Evolutionary conservation across 208 protist species (phyloP).

Genomic region (Leishmania major): DNA sequence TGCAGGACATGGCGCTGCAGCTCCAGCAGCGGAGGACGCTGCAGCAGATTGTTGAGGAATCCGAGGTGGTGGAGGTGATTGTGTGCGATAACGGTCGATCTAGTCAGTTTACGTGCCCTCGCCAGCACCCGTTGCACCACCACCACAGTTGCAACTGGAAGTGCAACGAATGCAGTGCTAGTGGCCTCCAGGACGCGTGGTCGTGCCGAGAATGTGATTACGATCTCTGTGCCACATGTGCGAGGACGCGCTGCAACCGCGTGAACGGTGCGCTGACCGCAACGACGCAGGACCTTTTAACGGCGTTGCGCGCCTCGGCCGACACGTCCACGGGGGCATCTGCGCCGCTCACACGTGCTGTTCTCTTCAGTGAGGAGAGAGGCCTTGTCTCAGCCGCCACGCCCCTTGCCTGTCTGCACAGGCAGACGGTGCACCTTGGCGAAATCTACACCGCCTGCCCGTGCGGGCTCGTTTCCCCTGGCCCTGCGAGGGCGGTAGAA

Average conservation of each 20-base stretch:
- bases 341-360: neutral
- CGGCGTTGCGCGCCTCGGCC: constrained; percentile 14
- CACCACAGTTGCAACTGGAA: constrained; percentile 79
- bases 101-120: constrained; percentile 36
- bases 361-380: constrained; percentile 44
- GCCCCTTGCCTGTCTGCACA: constrained; percentile 7
- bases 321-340: neutral
- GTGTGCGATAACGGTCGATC: constrained; percentile 13
- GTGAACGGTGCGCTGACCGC: constrained; percentile 60
- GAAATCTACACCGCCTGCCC: constrained; percentile 20
- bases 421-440: constrained; percentile 21
- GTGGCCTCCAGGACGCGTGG: constrained; percentile 50
- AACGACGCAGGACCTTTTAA: constrained; percentile 54
- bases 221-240: constrained; percentile 73
- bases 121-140: constrained; percentile 56
- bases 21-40: constrained; percentile 14
- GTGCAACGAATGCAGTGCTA: constrained; percentile 61
- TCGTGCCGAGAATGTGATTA: constrained; percentile 84
- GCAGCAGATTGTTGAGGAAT: constrained; percentile 26
- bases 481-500: constrained; percentile 7
- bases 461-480: constrained; percentile 37
- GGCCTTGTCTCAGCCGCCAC: constrained; percentile 32
- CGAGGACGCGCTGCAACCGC: constrained; percentile 38
- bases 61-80: constrained; percentile 19
- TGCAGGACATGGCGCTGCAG: constrained; percentile 21